Evolutionary conservation across 129 eudicot genomes (phyloP).

Genomic region (Saussurea involucrata): DNA sequence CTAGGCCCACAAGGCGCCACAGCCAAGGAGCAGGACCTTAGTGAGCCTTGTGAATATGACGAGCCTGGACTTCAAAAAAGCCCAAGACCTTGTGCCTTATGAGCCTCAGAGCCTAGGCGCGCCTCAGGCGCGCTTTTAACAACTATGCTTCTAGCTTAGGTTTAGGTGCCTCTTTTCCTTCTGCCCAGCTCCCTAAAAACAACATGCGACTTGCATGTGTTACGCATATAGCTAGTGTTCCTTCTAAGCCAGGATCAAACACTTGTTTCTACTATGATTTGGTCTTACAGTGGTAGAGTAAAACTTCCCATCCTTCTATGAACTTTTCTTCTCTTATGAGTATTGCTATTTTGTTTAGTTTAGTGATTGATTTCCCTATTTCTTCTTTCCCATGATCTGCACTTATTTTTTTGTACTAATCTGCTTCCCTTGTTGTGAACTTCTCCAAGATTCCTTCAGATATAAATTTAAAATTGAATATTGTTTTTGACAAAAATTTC

Average conservation of each 20-base stretch:
- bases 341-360: neutral
- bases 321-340: neutral
- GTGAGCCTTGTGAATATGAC: too few species aligned
- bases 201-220: neutral
- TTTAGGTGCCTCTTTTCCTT: neutral
- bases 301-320: neutral
- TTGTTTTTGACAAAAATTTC: neutral
- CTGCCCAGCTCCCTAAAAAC: neutral
- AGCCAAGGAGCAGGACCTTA: too few species aligned
- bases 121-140: too few species aligned
- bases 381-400: neutral
- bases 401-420: neutral
- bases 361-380: neutral
- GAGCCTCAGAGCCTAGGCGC: too few species aligned
- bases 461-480: neutral
- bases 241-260: neutral
- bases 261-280: neutral
- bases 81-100: too few species aligned
- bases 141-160: too few species aligned
- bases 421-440: neutral
- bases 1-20: too few species aligned
- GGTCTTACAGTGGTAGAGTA: neutral
- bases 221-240: neutral
- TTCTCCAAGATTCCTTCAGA: neutral
- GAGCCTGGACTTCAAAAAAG: too few species aligned